Percentiles rank a stretch among this genome's conserved stretches.
Evolutionary conservation across 2,329 filamentous ascomycete species (phyloP).

Genomic region (Fusarium buxicola): DNA sequence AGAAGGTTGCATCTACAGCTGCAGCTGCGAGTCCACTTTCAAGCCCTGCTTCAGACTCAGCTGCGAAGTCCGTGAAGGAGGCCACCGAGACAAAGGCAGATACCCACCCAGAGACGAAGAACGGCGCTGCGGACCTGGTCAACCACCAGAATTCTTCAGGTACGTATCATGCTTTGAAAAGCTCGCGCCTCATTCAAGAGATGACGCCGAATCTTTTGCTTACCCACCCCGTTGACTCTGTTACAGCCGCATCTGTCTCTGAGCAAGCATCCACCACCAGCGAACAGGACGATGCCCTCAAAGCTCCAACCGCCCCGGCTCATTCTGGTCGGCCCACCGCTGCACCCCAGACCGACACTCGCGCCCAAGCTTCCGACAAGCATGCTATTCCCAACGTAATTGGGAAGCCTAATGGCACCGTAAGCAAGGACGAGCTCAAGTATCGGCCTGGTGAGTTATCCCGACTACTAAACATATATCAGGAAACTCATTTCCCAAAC

Average conservation of each 20-base stretch:
- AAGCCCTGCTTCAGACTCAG: conserved; percentile 23
- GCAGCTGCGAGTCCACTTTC: conserved; percentile 19
- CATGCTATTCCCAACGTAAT: conserved; percentile 5
- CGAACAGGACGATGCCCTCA: conserved; percentile 30
- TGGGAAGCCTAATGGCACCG: conserved; percentile 35
- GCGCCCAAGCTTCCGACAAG: conserved; percentile 20
- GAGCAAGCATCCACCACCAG: conserved; percentile 29
- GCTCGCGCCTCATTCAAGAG: not conserved
- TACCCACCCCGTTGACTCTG: conserved; percentile 14
- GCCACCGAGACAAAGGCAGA: conserved; percentile 23
- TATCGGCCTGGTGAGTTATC: conserved; percentile 31
- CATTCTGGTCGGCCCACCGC: conserved; percentile 43
- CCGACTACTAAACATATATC: conserved; percentile 1
- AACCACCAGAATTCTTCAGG: conserved; percentile 36
- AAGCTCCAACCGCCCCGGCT: conserved; percentile 26
- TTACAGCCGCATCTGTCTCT: conserved; percentile 29
- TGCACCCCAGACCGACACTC: conserved; percentile 21
- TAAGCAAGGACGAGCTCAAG: conserved; percentile 28
- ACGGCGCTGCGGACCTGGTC: conserved; percentile 7
- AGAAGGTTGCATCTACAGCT: conserved; percentile 14
- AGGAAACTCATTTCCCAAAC: conserved; percentile 17
- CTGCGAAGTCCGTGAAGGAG: conserved; percentile 27
- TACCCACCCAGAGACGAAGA: conserved; percentile 25
- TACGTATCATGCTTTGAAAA: conserved; percentile 32
- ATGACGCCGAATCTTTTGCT: conserved; percentile 13